These are phyloP conservation scores for Sarocladium strictum DNA, from an alignment of 2,329 filamentous ascomycete genomes.

Conservation along the genomic window DNA sequence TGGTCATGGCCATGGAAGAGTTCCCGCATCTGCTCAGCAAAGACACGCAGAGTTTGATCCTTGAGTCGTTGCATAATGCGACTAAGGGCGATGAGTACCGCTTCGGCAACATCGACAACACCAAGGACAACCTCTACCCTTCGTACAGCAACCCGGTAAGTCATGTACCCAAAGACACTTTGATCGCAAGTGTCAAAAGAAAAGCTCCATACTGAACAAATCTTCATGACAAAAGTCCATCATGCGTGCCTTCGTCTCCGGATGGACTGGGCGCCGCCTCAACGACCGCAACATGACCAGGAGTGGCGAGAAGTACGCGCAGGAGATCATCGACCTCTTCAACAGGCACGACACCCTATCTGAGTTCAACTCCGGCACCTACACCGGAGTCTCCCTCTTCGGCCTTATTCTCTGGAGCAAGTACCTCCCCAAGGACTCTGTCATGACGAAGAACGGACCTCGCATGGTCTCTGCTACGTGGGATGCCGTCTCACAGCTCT, in stretches of 20 bases:
- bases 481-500: constrained; percentile 45
- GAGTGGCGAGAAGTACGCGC: constrained; percentile 49
- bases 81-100: constrained; percentile 56
- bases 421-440: constrained; percentile 47
- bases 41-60: constrained; percentile 34
- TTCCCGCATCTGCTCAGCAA: constrained; percentile 40
- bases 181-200: background rate
- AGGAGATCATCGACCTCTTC: constrained; percentile 52
- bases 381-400: constrained; percentile 55
- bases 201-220: background rate
- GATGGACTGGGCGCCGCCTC: constrained; percentile 50
- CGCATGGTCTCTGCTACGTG: constrained; percentile 48
- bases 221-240: constrained; percentile 28
- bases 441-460: constrained; percentile 46
- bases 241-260: constrained; percentile 56
- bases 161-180: background rate
- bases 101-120: constrained; percentile 44
- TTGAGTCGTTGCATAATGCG: constrained; percentile 47
- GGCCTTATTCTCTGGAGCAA: constrained; percentile 54
- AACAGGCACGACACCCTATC: constrained; percentile 49
- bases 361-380: constrained; percentile 58
- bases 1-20: constrained; percentile 54
- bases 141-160: constrained; percentile 49
- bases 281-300: constrained; percentile 53
- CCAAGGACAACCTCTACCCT: constrained; percentile 56